phyloP scores from a whole-genome alignment of 257 asterid genomes.

The Ehretia macrophylla region DNA sequence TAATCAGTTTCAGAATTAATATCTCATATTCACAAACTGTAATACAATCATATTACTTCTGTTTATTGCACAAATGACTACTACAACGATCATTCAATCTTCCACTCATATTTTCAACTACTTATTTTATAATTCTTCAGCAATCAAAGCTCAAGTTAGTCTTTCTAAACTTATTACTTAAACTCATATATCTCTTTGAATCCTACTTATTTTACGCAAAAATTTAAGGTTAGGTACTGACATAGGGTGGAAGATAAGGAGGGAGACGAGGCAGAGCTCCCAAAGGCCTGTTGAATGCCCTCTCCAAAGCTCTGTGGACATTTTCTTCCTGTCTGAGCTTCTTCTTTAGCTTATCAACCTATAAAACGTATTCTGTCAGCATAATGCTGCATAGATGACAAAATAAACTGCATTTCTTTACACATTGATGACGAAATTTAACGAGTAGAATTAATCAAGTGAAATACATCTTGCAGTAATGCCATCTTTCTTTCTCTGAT shows the following conservation, averaged over 20 bases:
- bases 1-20: conserved; percentile 14
- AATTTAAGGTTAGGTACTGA: conserved; percentile 24
- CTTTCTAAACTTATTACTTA: no score
- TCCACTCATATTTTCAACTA: no score
- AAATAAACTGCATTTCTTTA: no score
- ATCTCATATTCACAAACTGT: neutral
- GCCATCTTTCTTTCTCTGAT: conserved; percentile 67
- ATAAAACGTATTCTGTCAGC: conserved; percentile 1
- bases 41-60: neutral
- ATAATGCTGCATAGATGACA: neutral
- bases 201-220: no score
- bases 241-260: conserved; percentile 79
- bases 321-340: conserved; percentile 84
- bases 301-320: conserved; percentile 89
- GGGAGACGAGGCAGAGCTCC: conserved; percentile 97
- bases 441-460: neutral
- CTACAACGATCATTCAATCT: neutral
- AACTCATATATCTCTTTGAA: no score
- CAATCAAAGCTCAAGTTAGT: no score
- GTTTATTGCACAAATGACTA: neutral
- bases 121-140: no score
- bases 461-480: conserved; percentile 73
- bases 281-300: conserved; percentile 84
- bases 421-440: no score
- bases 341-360: conserved; percentile 93